These are phyloP conservation scores for Marasmius oreades DNA, from an alignment of 1,284 basidiomycete genomes.

Conservation along the genomic window DNA sequence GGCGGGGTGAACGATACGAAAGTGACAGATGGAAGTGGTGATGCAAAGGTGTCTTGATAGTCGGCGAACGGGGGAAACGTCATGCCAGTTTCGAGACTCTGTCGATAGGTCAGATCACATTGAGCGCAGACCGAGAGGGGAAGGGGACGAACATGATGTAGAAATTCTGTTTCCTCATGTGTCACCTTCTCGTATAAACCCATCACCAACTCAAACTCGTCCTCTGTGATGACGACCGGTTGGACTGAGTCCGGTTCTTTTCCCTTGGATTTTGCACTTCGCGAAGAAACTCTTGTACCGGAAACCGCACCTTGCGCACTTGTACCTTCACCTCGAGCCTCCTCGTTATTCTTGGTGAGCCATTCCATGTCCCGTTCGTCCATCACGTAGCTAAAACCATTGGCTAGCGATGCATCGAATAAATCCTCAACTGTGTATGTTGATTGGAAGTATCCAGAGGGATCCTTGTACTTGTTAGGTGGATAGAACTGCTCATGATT, in stretches of 20 bases:
- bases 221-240: slow-evolving; percentile 74
- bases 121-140: neutral
- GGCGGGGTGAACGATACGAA: slow-evolving; percentile 66
- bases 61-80: slow-evolving; percentile 76
- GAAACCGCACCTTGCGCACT: slow-evolving; percentile 67
- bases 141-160: slow-evolving; percentile 74
- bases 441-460: slow-evolving; percentile 77
- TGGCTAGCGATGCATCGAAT: slow-evolving; percentile 50
- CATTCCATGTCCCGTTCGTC: slow-evolving; percentile 96
- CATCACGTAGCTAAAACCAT: slow-evolving; percentile 86
- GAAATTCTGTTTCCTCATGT: slow-evolving; percentile 86
- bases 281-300: slow-evolving; percentile 48
- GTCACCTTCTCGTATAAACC: slow-evolving; percentile 90
- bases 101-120: slow-evolving; percentile 6
- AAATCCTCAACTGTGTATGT: slow-evolving; percentile 90
- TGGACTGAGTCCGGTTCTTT: slow-evolving; percentile 68
- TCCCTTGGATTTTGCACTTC: slow-evolving; percentile 73
- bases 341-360: slow-evolving; percentile 90
- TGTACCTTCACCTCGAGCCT: slow-evolving; percentile 83
- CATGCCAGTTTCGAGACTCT: slow-evolving; percentile 62
- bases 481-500: slow-evolving; percentile 78
- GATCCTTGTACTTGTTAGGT: slow-evolving; percentile 67
- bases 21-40: slow-evolving; percentile 48
- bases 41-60: slow-evolving; percentile 70
- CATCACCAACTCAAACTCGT: slow-evolving; percentile 95